Conservation (phyloP, 177 flowering plant genomes). For the Tripterygium wilfordii region DNA sequence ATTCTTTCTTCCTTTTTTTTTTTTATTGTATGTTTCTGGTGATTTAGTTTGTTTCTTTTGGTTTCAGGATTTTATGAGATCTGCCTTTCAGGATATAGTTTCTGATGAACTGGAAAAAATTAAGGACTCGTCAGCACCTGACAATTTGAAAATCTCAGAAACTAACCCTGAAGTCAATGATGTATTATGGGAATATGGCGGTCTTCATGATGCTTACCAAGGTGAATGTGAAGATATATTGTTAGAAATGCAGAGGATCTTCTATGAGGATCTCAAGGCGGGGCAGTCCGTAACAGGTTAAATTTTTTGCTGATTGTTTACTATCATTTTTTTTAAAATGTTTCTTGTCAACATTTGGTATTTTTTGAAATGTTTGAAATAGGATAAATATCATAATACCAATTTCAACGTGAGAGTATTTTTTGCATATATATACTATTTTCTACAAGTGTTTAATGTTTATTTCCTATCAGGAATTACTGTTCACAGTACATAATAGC, state of each 20-base stretch:
- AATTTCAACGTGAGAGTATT: too few relatives aligned
- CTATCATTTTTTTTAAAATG: too few relatives aligned
- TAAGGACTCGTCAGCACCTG: slow-evolving; percentile 24
- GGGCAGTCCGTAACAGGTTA: slow-evolving; percentile 42
- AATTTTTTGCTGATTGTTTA: not conserved
- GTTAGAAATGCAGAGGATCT: slow-evolving; percentile 79
- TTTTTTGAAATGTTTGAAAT: too few relatives aligned
- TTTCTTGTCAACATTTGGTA: too few relatives aligned
- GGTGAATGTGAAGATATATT: slow-evolving; percentile 73
- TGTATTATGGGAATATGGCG: slow-evolving; percentile 81
- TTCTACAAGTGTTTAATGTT: too few relatives aligned
- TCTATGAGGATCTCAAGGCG: slow-evolving; percentile 59
- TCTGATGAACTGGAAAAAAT: slow-evolving; percentile 70
- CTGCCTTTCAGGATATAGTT: slow-evolving; percentile 63
- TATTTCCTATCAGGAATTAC: too few relatives aligned
- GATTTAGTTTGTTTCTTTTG: not conserved
- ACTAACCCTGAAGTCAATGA: slow-evolving; percentile 25
- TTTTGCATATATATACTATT: too few relatives aligned
- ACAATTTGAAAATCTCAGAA: slow-evolving; percentile 4
- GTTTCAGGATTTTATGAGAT: slow-evolving; percentile 47
- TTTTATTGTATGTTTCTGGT: not conserved
- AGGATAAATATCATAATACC: too few relatives aligned
- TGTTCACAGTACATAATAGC: too few relatives aligned
- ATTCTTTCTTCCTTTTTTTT: not conserved
- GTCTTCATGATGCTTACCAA: slow-evolving; percentile 35